Conservation (phyloP, 768 basidiomycete species). For the Piloderma croceum region DNA sequence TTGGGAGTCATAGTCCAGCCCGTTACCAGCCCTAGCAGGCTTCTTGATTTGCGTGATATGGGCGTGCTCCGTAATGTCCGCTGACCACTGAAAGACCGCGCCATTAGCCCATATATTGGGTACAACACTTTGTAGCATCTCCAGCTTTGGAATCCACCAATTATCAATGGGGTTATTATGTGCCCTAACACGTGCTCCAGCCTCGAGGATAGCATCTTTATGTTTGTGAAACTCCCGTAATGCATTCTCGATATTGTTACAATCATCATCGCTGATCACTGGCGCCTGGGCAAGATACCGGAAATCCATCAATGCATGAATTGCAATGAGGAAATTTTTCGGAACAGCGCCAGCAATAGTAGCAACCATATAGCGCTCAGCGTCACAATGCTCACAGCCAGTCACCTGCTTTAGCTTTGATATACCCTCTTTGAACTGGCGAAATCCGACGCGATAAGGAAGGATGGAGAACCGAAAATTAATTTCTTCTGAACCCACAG, state of each 20-base stretch:
- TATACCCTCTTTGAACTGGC: conserved; percentile 36
- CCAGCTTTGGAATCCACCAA: conserved; percentile 40
- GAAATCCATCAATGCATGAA: conserved; percentile 34
- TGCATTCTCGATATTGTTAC: conserved; percentile 13
- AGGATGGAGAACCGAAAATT: conserved; percentile 34
- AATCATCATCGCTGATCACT: conserved; percentile 17
- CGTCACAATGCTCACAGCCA: conserved; percentile 32
- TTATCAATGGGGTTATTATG: conserved; percentile 21
- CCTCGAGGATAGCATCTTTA: conserved; percentile 29
- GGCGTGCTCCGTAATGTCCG: conserved; percentile 29
- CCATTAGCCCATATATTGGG: conserved; percentile 25
- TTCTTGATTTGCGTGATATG: conserved; percentile 30
- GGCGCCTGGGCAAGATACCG: conserved; percentile 29
- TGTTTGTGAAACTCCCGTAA: conserved; percentile 28
- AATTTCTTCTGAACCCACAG: conserved; percentile 26
- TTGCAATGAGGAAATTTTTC: conserved; percentile 22
- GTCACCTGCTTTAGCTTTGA: conserved; percentile 38
- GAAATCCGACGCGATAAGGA: conserved; percentile 28
- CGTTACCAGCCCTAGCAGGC: conserved; percentile 25
- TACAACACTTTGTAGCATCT: conserved; percentile 30
- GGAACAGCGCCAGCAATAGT: conserved; percentile 31
- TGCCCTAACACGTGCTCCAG: conserved; percentile 23
- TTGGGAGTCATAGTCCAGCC: conserved; percentile 29
- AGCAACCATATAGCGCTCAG: conserved; percentile 31
- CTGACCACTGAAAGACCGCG: conserved; percentile 29